Base-by-base conservation (phyloP, 495 filamentous ascomycete genomes). In the Neurospora terricola region DNA sequence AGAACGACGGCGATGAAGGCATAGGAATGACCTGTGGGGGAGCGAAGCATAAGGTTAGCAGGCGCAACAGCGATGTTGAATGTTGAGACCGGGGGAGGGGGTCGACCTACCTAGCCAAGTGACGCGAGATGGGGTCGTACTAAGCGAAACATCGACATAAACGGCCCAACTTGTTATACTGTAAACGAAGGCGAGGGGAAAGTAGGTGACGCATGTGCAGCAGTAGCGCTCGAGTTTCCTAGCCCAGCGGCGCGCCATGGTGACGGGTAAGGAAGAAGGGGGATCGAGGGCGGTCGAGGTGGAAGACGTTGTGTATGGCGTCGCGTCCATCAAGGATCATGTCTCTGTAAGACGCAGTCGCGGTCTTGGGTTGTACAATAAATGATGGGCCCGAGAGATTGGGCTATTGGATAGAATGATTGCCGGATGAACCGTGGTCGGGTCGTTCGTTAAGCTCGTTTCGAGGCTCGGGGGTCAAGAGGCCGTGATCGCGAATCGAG, bases 111-210 rank as follows among this genome's bases (percentile, higher is more conserved):
- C 92, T 77, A 91, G 89, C 90, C 90, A 92, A 21, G 80, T 73
- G 54, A 84, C 87, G 73, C 85, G 85, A n/a, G 84, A 80, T 10
- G 84, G 82, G 69, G 82, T 83, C 38, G 91, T 84, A 39, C 93
- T 91, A 45, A 97, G 91, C 73, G 86, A 90, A 42, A 91, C 87
- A 77, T 95, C 89, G 23, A 97, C 94, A 85, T 91, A 98, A 40
- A 91, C 88, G 2, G 94, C 94, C 96, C 96, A 99, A 6, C 89
- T 91, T 7, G 92, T 96, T 71, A 97, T 77, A 43, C 92, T 88
- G 77, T 97, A 98, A 72, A 99, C 92, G 81, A 99, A 97, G 45
- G 83, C 83, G 2, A 99, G 86, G 11, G 96, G 96, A 75, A 98
- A 94, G 80, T 94, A 97, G n/a, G 89, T 91, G 40, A 90, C 85